phyloP scores from a whole-genome alignment of 2,329 filamentous ascomycete species.

The Alternaria dauci region DNA sequence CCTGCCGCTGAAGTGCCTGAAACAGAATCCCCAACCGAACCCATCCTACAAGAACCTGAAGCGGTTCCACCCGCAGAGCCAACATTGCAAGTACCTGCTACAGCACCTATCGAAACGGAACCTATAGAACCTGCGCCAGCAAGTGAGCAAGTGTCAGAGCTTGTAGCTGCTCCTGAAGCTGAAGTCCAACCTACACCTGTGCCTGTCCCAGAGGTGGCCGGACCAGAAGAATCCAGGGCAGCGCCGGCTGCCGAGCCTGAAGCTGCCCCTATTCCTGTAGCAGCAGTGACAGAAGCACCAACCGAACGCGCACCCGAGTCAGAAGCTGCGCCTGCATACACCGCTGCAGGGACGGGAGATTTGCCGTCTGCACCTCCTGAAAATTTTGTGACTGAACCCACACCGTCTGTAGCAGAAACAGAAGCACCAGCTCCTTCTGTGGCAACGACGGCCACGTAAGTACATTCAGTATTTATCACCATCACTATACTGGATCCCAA shows the following conservation, averaged over 20 bases:
- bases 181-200: neutral
- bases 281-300: slow-evolving; percentile 2
- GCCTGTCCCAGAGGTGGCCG: neutral
- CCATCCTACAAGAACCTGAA: neutral
- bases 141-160: neutral
- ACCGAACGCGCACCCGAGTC: neutral
- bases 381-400: neutral
- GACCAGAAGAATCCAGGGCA: neutral
- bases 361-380: neutral
- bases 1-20: slow-evolving; percentile 1
- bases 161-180: neutral
- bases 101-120: slow-evolving; percentile 5
- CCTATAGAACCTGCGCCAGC: slow-evolving; percentile 2
- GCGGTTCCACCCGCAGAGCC: neutral
- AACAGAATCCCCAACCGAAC: neutral
- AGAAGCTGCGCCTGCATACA: slow-evolving; percentile 6
- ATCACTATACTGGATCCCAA: neutral
- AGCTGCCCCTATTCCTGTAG: neutral
- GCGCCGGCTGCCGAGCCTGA: slow-evolving; percentile 2
- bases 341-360: neutral
- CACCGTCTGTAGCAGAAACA: neutral
- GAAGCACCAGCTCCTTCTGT: slow-evolving; percentile 5
- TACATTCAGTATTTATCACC: neutral
- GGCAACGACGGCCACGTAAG: slow-evolving; percentile 13
- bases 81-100: slow-evolving; percentile 6